Evolutionary conservation across 306 rosid genomes (phyloP).

Genomic region (Echinosophora koreensis): DNA sequence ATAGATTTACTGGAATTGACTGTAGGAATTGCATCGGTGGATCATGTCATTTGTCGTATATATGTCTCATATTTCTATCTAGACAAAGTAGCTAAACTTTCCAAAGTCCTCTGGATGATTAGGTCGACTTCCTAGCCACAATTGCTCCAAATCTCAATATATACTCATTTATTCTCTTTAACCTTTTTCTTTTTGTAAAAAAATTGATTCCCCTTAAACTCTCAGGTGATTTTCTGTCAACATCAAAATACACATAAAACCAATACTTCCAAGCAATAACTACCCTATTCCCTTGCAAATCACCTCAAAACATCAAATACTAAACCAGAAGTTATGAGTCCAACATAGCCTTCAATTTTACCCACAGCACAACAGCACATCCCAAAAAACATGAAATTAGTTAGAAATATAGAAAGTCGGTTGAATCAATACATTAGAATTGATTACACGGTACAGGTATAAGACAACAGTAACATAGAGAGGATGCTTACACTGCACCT

Average conservation of each 20-base stretch:
- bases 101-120: constrained; percentile 15
- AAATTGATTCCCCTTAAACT: constrained; percentile 24
- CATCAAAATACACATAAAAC: constrained; percentile 29
- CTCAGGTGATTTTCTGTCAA: constrained; percentile 10
- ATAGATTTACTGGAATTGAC: constrained; percentile 1
- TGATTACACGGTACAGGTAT: constrained; percentile 29
- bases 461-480: constrained; percentile 43
- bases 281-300: constrained; percentile 19
- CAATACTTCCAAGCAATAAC: constrained; percentile 35
- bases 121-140: constrained; percentile 17
- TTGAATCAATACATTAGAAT: constrained; percentile 34
- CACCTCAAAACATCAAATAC: constrained; percentile 25
- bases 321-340: constrained; percentile 31
- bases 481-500: constrained; percentile 93
- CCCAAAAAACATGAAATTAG: constrained; percentile 16
- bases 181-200: not conserved
- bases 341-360: constrained; percentile 20
- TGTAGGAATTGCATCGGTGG: constrained; percentile 4
- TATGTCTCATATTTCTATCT: constrained; percentile 8
- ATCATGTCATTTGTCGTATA: constrained; percentile 19
- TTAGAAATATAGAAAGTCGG: constrained; percentile 10
- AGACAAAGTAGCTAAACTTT: not conserved
- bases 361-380: constrained; percentile 36
- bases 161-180: not conserved
- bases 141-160: not conserved